These are phyloP conservation scores for Pyrus bretschneideri DNA, from an alignment of 306 rosid species.

Conservation along the genomic window DNA sequence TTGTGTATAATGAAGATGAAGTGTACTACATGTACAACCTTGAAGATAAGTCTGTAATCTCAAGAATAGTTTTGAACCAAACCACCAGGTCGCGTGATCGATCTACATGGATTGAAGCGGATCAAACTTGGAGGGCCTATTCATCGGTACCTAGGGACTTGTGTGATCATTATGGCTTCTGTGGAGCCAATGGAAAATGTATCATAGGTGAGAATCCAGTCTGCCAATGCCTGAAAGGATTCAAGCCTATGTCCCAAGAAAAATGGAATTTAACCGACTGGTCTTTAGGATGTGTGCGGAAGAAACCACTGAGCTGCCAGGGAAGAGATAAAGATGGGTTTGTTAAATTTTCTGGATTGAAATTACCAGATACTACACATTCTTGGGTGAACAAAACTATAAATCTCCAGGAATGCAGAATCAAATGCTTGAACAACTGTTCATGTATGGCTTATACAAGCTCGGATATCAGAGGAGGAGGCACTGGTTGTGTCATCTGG, in stretches of 20 bases:
- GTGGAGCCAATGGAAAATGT: constrained; percentile 43
- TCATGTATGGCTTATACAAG: constrained; percentile 50
- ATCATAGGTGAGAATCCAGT: constrained; percentile 24
- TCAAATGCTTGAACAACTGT: constrained; percentile 42
- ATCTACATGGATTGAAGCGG: constrained; percentile 28
- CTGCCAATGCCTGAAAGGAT: constrained; percentile 44
- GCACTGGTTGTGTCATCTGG: constrained; percentile 59
- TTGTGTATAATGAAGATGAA: constrained; percentile 34
- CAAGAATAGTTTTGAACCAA: constrained; percentile 41
- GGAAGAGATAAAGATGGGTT: constrained; percentile 29
- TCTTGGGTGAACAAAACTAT: constrained; percentile 40
- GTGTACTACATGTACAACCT: constrained; percentile 35
- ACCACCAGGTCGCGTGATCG: constrained; percentile 17
- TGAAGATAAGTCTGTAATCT: constrained; percentile 20
- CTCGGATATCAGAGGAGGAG: constrained; percentile 33
- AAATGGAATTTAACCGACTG: constrained; percentile 47
- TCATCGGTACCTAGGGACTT: constrained; percentile 21
- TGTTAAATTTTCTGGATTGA: constrained; percentile 24
- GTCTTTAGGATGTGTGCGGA: constrained; percentile 39
- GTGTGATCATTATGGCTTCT: constrained; percentile 39
- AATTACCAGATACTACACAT: constrained; percentile 40
- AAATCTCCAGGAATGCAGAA: constrained; percentile 36
- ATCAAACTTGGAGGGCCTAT: constrained; percentile 33
- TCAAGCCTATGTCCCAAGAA: constrained; percentile 29
- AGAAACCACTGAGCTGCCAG: constrained; percentile 22